A percentile compares a stretch with the other conserved stretches of the same genome.
Conservation (phyloP, 306 rosid species). For the Cercis canadensis region DNA sequence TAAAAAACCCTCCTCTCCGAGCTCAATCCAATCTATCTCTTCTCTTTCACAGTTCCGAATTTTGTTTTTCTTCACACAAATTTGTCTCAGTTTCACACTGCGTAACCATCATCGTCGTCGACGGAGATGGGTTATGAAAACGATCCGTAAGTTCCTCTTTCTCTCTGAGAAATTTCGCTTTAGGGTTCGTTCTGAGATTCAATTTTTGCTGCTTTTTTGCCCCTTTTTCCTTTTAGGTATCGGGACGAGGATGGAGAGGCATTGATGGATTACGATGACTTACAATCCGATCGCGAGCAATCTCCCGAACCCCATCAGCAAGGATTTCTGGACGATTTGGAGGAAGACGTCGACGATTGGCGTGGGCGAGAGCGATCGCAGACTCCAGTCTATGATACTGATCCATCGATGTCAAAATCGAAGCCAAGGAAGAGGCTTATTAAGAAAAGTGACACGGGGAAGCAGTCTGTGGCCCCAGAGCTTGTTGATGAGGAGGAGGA, state of each 20-base stretch:
- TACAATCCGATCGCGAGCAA: conserved; percentile 71
- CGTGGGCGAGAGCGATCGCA: conserved; percentile 64
- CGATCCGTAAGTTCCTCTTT: conserved; percentile 61
- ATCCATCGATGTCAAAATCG: conserved; percentile 52
- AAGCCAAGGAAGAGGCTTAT: conserved; percentile 89
- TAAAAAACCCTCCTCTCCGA: background rate
- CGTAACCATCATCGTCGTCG: background rate
- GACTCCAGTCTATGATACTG: conserved; percentile 80
- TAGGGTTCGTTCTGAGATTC: conserved; percentile 37
- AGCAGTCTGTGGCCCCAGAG: conserved; percentile 54
- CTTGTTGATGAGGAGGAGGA: conserved; percentile 59
- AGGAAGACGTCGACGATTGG: conserved; percentile 59
- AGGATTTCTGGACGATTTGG: conserved; percentile 53
- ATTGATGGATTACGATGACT: conserved; percentile 84
- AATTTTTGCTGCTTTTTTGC: background rate
- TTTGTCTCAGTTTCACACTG: background rate
- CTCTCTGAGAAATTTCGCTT: conserved; percentile 10
- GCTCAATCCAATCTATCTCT: background rate
- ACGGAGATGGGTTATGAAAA: conserved; percentile 73
- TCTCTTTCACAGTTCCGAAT: background rate
- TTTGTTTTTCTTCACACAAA: background rate
- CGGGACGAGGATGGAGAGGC: conserved; percentile 97
- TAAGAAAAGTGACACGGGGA: conserved; percentile 64
- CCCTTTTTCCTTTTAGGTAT: conserved; percentile 53
- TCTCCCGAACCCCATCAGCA: conserved; percentile 72